These are phyloP conservation scores for Capsicum chinense DNA, from an alignment of 257 asterid genomes.

Conservation along the genomic window DNA sequence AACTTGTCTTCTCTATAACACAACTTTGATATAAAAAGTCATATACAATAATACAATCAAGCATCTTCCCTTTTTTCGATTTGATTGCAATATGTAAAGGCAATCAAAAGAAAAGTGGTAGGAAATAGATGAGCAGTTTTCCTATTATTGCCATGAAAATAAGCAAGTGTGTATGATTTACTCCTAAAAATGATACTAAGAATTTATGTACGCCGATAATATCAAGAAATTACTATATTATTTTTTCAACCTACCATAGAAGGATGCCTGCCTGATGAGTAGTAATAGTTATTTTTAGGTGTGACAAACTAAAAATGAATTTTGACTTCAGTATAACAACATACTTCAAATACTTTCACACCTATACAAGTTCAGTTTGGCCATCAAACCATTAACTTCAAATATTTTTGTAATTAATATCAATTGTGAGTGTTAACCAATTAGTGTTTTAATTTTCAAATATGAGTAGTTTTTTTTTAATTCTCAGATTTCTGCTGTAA, in stretches of 20 bases:
- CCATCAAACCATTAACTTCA: background rate
- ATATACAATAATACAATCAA: background rate
- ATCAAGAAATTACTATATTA: too few relatives aligned
- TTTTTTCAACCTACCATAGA: too few relatives aligned
- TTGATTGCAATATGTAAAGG: background rate
- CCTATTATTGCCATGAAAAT: background rate
- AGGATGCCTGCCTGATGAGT: too few relatives aligned
- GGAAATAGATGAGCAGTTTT: background rate
- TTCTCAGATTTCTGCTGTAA: background rate
- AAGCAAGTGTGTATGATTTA: background rate
- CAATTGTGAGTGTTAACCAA: background rate
- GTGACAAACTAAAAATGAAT: too few relatives aligned
- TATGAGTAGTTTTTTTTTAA: background rate
- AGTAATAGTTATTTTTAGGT: too few relatives aligned
- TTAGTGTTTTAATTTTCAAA: background rate
- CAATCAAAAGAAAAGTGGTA: background rate
- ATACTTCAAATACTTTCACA: background rate
- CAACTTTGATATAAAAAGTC: background rate
- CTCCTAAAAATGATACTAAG: too few relatives aligned
- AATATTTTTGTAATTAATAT: background rate
- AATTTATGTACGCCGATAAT: too few relatives aligned
- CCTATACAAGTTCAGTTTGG: background rate
- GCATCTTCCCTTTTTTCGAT: background rate
- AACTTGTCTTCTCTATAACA: background rate
- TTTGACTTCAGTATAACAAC: background rate